Base-by-base conservation (phyloP, 192 early-diverging fungal genomes). In the Lobulomyces angularis region DNA sequence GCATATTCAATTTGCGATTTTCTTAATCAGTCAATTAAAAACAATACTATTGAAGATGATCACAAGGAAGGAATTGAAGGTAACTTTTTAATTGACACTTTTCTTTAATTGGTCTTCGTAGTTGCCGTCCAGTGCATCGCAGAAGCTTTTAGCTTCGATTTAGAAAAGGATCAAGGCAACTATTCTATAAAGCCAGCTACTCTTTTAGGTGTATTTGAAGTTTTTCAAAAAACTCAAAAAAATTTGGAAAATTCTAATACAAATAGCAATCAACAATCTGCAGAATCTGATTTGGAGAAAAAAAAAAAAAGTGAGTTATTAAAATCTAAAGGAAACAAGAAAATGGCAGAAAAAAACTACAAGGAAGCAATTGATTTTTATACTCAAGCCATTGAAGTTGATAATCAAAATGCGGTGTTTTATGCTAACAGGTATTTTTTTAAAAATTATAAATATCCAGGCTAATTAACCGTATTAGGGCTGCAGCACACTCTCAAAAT, bases 121-220 rank as follows among this genome's bases (percentile, higher is more conserved):
- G 81, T 87, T 22, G 88, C 88, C 51, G 84, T 90, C 58, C 86
- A 91, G 54, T 91, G 89, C 69, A 89, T 98, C 35, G 72, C 80
- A 35, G 91, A 95, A 45, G 84, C 90, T 16, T 98, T 98, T 64
- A 86, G 77, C 20, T 75, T 98, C 32, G 78, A 91, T 47, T 31
- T 70, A 24, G 86, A 95, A 56, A 60, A 64, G 12, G 63, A 54
- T 4, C 79, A 85, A 45, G 54, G 68, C 37, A 53, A 61, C 28
- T 84, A 85, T 42, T 79, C 76, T 42, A 93, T 90, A 50, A 90
- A 90, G 61, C 87, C 92, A 23, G 70, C 77, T 28, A 80, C 64
- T 25, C 71, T 98, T 8, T 63, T 69, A 37, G 74, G 74, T 35
- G 82, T 98, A 50, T 95, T 98, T 65, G 84, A 92, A 28, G 80